Evolutionary conservation across 2,329 filamentous ascomycete genomes (phyloP).

Genomic region (Dothideomycetes sp.): DNA sequence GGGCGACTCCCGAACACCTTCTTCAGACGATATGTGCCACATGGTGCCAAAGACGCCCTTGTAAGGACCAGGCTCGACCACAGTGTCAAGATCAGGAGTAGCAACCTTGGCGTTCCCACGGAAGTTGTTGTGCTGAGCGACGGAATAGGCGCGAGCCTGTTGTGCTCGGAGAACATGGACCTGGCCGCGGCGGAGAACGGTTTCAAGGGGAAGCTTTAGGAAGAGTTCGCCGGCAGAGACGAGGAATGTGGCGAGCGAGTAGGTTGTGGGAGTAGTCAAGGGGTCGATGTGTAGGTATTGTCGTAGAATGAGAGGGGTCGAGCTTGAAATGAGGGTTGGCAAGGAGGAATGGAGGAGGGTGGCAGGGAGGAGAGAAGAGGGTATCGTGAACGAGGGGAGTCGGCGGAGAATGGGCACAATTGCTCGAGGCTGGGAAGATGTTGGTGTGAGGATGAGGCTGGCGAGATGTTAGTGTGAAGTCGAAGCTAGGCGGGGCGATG

Average conservation of each 20-base stretch:
- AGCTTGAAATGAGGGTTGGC: slow-evolving; percentile 71
- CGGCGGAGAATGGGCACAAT: slow-evolving; percentile 67
- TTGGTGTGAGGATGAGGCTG: slow-evolving; percentile 67
- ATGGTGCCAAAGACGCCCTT: slow-evolving; percentile 83
- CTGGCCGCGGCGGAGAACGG: slow-evolving; percentile 79
- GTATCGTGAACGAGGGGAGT: slow-evolving; percentile 59
- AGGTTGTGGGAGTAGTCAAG: slow-evolving; percentile 67
- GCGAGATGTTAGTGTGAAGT: slow-evolving; percentile 11
- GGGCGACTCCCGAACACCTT: slow-evolving; percentile 47
- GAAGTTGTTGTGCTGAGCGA: slow-evolving; percentile 14
- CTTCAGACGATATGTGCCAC: slow-evolving; percentile 74
- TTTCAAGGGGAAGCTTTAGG: slow-evolving; percentile 82
- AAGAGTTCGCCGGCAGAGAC: slow-evolving; percentile 72
- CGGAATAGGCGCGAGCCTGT: slow-evolving; percentile 8
- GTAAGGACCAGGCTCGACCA: slow-evolving; percentile 73
- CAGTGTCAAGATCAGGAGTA: slow-evolving; percentile 46
- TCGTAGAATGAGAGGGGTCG: slow-evolving; percentile 74
- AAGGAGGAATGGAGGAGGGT: slow-evolving; percentile 78
- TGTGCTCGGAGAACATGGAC: slow-evolving; percentile 51
- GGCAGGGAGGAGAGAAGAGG: slow-evolving; percentile 60
- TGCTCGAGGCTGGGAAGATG: slow-evolving; percentile 61
- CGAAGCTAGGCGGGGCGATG: neutral
- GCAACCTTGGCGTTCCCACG: slow-evolving; percentile 14
- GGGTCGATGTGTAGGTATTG: slow-evolving; percentile 78
- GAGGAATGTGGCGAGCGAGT: slow-evolving; percentile 72